Base-by-base conservation (phyloP, 2,329 filamentous ascomycete species). In the Elsinoe fawcettii region DNA sequence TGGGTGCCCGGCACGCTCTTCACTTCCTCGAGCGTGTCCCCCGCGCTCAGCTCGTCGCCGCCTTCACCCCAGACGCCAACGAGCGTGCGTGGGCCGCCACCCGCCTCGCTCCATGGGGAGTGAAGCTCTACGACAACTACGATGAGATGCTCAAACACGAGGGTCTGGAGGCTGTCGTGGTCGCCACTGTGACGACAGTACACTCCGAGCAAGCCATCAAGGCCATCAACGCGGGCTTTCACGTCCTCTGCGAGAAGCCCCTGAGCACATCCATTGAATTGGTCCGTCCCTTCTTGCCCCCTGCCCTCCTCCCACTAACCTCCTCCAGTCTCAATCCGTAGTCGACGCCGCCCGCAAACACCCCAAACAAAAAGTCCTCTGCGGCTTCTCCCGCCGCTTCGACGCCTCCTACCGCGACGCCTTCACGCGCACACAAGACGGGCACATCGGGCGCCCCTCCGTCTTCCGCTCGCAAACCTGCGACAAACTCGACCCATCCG, bases 381-480 rank as follows among this genome's bases (percentile, higher is more conserved):
- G 81, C 63, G 83, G 82, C 5, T 85, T 85, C 74, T 83, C 80
- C 4, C 78, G 82, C 27, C 80, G 82, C 57, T 87, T 87, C 73
- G 85, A 87, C 63, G 72, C 76, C 44, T 84, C 80, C 39, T 87
- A 87, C 73, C 76, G 81, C 57, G 77, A 83, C 53, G 84, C 83
- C 18, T 76, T 74, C 65, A 63, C 70, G 18, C 77, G 80, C 62
- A 76, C 81, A 64, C 67, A 75, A 18, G 63, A 68, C 0, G 83
- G 83, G 12, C 64, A 74, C 32, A 85, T 87, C 61, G 84, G 84
- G 5, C 73, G 76, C 0, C 79, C 82, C 1, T 76, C 78, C 7
- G 74, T 87, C 43, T 74, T 87, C 63, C 80, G 83, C 62, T 81
- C 77, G 46, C 84, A 87, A 69, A 87, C 83, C 0, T 85, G 82